These are phyloP conservation scores for Mycena vitilis DNA, from an alignment of 768 basidiomycete species.

Conservation along the genomic window DNA sequence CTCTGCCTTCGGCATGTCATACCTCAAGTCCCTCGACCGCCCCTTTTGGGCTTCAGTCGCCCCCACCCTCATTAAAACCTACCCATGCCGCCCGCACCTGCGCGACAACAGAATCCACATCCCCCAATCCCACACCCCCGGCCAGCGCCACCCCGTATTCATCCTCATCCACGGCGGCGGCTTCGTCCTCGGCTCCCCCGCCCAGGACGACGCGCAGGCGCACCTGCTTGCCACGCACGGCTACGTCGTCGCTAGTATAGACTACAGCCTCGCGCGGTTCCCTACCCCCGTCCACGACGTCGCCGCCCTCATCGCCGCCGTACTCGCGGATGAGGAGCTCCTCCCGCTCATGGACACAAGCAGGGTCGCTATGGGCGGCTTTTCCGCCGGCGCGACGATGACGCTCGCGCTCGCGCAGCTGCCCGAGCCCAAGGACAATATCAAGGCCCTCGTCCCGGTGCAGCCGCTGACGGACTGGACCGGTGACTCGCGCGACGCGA, in stretches of 20 bases:
- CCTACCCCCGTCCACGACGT: neutral
- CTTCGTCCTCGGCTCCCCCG: neutral
- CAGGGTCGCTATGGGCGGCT: neutral
- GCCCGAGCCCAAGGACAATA: neutral
- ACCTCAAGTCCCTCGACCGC: slow-evolving; percentile 5
- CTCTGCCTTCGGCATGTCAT: neutral
- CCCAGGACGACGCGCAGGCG: neutral
- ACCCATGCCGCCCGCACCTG: neutral
- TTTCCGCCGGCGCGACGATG: neutral
- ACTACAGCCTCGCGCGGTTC: neutral
- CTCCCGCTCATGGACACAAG: neutral
- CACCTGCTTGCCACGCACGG: neutral
- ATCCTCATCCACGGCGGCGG: slow-evolving; percentile 10
- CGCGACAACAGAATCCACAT: neutral
- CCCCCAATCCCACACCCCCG: neutral
- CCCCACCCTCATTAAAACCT: slow-evolving; percentile 3
- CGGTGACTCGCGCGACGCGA: neutral
- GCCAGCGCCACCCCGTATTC: slow-evolving; percentile 2
- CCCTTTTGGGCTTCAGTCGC: neutral
- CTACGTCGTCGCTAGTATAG: neutral
- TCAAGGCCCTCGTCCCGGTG: neutral
- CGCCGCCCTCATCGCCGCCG: neutral
- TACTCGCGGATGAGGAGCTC: neutral
- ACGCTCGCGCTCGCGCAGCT: neutral
- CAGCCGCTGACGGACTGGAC: slow-evolving; percentile 3